Conservation (phyloP, 257 asterid genomes). For the Ligustrum vulgare region DNA sequence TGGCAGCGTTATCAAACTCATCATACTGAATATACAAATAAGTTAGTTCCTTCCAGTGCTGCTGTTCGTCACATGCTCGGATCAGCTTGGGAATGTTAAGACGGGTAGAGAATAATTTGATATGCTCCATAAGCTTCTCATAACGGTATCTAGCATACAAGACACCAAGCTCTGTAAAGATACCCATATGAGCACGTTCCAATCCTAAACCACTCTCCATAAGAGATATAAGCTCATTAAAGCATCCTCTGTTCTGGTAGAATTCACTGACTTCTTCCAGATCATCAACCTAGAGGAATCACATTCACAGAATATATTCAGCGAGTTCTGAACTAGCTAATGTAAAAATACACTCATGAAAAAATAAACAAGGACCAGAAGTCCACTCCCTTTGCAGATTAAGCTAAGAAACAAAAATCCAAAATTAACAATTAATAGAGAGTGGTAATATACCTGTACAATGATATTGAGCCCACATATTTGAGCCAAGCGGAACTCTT, state of each 20-base stretch:
- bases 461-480: constrained; percentile 39
- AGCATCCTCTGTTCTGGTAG: constrained; percentile 40
- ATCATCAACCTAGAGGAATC: constrained; percentile 34
- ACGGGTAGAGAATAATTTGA: constrained; percentile 55
- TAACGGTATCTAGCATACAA: constrained; percentile 63
- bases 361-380: not conserved
- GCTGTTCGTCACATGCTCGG: constrained; percentile 67
- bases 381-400: not conserved
- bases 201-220: constrained; percentile 70
- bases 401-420: not conserved
- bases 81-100: constrained; percentile 62
- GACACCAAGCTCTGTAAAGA: constrained; percentile 60
- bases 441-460: constrained; percentile 27
- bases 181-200: constrained; percentile 74
- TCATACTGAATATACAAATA: constrained; percentile 55
- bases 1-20: constrained; percentile 65
- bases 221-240: constrained; percentile 45
- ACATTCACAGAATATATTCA: not conserved
- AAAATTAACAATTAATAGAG: constrained; percentile 3
- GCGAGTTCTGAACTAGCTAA: not conserved
- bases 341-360: not conserved
- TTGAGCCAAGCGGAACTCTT: constrained; percentile 40
- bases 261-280: constrained; percentile 40
- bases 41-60: constrained; percentile 62
- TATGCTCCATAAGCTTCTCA: constrained; percentile 69